Evolutionary conservation across 2,329 filamentous ascomycete genomes (phyloP).

Genomic region (Clonostachys rosea): DNA sequence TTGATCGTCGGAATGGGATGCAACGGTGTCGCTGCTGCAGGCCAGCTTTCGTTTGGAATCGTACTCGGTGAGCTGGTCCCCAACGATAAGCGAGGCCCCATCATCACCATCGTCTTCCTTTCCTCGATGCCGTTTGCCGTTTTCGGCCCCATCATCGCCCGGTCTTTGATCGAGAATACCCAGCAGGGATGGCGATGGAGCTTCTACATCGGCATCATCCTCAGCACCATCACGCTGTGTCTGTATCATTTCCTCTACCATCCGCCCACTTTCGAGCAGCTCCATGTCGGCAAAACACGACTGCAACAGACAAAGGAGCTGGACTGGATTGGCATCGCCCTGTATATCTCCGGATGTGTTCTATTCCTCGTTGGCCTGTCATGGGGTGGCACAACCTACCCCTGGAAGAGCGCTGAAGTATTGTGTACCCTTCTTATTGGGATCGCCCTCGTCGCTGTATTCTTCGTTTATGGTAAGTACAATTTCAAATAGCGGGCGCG

Average conservation of each 20-base stretch:
- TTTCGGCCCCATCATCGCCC: slow-evolving; percentile 40
- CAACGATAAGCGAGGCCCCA: slow-evolving; percentile 29
- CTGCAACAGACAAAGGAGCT: slow-evolving; percentile 32
- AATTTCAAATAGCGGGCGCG: no score
- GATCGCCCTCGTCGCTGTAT: slow-evolving; percentile 20
- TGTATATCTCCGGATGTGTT: slow-evolving; percentile 32
- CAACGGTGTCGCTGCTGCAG: slow-evolving; percentile 31
- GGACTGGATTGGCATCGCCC: slow-evolving; percentile 37
- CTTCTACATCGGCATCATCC: slow-evolving; percentile 42
- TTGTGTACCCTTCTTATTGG: slow-evolving; percentile 30
- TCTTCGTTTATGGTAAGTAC: slow-evolving; percentile 26
- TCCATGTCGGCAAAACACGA: slow-evolving; percentile 29
- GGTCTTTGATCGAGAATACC: slow-evolving; percentile 35
- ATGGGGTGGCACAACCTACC: slow-evolving; percentile 31
- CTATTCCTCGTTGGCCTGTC: slow-evolving; percentile 37
- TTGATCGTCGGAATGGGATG: slow-evolving; percentile 29
- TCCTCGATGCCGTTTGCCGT: slow-evolving; percentile 31
- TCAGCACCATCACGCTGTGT: slow-evolving; percentile 28
- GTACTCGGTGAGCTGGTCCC: slow-evolving; percentile 37
- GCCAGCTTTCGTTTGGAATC: slow-evolving; percentile 33
- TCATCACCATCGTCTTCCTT: slow-evolving; percentile 29
- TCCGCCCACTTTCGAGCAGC: slow-evolving; percentile 36
- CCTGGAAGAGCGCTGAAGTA: slow-evolving; percentile 33
- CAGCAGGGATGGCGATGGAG: slow-evolving; percentile 39
- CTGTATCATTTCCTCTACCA: slow-evolving; percentile 39